Evolutionary conservation across 805 yeast species (phyloP).

Genomic region (Barnettozyma botsteinii): DNA sequence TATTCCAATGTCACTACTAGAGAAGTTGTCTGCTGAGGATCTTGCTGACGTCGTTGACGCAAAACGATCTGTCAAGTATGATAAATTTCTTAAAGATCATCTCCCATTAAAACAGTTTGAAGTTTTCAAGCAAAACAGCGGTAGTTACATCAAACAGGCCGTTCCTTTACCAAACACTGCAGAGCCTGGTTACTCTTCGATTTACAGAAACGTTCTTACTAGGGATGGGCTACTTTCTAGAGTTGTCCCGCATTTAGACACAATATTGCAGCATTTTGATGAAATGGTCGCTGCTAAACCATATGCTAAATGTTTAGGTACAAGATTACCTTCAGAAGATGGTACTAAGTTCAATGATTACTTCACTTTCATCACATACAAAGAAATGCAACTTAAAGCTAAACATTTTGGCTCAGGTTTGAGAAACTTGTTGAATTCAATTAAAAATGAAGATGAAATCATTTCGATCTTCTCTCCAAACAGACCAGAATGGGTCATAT

Average conservation of each 20-base stretch:
- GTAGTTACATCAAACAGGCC: constrained; percentile 6
- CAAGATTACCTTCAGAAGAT: constrained; percentile 22
- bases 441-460: constrained; percentile 29
- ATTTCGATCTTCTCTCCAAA: constrained; percentile 52
- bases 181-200: constrained; percentile 8
- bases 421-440: constrained; percentile 24
- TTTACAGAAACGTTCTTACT: constrained; percentile 7
- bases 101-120: constrained; percentile 6
- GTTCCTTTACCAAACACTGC: constrained; percentile 6
- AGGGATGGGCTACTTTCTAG: constrained; percentile 1
- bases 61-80: constrained; percentile 2
- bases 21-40: neutral
- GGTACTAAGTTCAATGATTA: constrained; percentile 34
- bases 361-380: constrained; percentile 38
- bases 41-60: neutral
- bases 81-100: neutral
- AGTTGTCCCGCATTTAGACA: constrained; percentile 5
- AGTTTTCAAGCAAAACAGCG: constrained; percentile 3
- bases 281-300: constrained; percentile 20
- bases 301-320: constrained; percentile 32
- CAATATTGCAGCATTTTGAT: constrained; percentile 12
- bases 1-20: neutral
- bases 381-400: constrained; percentile 31
- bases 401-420: constrained; percentile 52
- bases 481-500: constrained; percentile 64